These are phyloP conservation scores for Poa annua DNA, from an alignment of 176 grass and related monocot genomes.

Conservation along the genomic window DNA sequence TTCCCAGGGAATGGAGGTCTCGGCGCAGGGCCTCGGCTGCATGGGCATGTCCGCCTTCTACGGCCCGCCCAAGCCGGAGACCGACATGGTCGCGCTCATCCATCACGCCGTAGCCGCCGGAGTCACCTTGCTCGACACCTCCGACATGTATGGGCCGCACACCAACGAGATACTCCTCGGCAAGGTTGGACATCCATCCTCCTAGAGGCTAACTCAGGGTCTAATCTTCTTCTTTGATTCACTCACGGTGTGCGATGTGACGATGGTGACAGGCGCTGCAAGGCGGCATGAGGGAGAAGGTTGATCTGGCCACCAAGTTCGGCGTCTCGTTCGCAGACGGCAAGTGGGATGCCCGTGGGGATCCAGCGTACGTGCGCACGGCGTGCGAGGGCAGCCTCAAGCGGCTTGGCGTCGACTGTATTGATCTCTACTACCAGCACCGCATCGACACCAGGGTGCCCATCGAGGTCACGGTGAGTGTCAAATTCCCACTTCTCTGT, in stretches of 20 bases:
- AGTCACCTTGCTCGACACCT: constrained; percentile 60
- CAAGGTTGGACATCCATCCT: constrained; percentile 41
- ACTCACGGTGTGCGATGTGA: constrained; percentile 11
- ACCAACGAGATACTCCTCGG: constrained; percentile 65
- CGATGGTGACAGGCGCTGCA: constrained; percentile 45
- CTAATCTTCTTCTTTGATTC: no score
- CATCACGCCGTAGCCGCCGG: constrained; percentile 55
- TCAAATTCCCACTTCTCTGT: no score
- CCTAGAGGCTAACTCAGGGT: no score
- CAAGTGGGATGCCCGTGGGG: constrained; percentile 25
- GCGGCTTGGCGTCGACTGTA: constrained; percentile 52
- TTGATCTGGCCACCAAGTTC: constrained; percentile 56
- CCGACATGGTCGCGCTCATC: constrained; percentile 65
- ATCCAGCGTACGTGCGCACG: constrained; percentile 61
- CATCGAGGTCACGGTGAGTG: constrained; percentile 65
- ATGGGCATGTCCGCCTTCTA: constrained; percentile 70
- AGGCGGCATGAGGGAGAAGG: constrained; percentile 39
- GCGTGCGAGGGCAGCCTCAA: constrained; percentile 65
- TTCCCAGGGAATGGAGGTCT: constrained; percentile 81
- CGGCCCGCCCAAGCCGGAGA: constrained; percentile 48
- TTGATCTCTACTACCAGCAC: constrained; percentile 82
- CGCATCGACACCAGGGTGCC: constrained; percentile 62
- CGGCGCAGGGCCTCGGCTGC: constrained; percentile 76
- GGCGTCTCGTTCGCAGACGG: constrained; percentile 11
- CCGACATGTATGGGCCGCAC: constrained; percentile 64